Evolutionary conservation across 2,329 filamentous ascomycete genomes (phyloP).

Genomic region (Pestalotiopsis sp.): DNA sequence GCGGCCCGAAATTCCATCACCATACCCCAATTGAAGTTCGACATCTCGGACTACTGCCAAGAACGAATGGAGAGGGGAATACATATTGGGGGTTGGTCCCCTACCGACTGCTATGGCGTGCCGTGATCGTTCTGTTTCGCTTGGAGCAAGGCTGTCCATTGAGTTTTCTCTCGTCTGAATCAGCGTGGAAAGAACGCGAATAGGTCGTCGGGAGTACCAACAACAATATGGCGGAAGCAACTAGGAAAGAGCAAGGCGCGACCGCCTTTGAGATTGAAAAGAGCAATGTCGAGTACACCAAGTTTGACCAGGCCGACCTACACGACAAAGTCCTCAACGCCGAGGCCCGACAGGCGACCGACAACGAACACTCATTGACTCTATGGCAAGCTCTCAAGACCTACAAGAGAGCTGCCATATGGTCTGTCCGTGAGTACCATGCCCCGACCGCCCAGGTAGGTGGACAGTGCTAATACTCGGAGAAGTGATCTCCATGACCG

Average conservation of each 20-base stretch:
- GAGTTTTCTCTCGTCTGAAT: neutral
- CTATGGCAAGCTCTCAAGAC: conserved; percentile 39
- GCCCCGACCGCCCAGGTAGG: neutral
- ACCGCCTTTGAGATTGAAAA: conserved; percentile 28
- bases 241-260: neutral
- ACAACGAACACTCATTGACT: conserved; percentile 38
- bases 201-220: neutral
- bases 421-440: conserved; percentile 38
- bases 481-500: conserved; percentile 31
- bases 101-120: neutral
- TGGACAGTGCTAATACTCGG: conserved; percentile 34
- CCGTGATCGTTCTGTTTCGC: neutral
- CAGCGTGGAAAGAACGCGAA: neutral
- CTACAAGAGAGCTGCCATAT: conserved; percentile 42
- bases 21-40: neutral
- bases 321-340: conserved; percentile 40
- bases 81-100: conserved; percentile 1
- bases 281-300: conserved; percentile 29
- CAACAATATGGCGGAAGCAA: neutral
- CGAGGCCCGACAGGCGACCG: conserved; percentile 38
- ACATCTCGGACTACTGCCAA: neutral
- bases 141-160: neutral
- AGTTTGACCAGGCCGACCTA: conserved; percentile 35
- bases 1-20: neutral
- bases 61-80: neutral